phyloP scores from a whole-genome alignment of 2,329 filamentous ascomycete species.

The Gyromitra esculenta region DNA sequence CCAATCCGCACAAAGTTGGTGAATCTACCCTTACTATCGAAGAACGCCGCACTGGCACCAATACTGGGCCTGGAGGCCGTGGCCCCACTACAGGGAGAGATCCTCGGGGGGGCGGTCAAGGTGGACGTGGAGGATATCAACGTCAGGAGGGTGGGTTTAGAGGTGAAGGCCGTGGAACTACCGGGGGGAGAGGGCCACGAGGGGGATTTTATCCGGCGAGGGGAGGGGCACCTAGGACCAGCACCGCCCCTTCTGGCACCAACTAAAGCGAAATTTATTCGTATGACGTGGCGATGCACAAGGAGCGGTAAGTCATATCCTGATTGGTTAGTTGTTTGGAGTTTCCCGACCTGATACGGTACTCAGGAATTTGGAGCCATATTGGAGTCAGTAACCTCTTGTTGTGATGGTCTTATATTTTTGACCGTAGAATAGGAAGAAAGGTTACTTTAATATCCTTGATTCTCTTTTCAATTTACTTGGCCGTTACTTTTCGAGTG shows the following conservation, averaged over 20 bases:
- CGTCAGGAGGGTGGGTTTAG: slow-evolving; percentile 40
- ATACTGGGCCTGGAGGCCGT: slow-evolving; percentile 45
- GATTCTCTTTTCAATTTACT: slow-evolving; percentile 47
- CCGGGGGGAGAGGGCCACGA: slow-evolving; percentile 38
- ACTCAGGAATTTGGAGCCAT: slow-evolving; percentile 30
- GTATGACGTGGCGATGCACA: slow-evolving; percentile 20
- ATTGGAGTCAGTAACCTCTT: slow-evolving; percentile 24
- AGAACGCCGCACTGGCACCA: slow-evolving; percentile 68
- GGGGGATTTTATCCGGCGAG: slow-evolving; percentile 33
- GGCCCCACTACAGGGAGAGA: slow-evolving; percentile 50
- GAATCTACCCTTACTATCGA: slow-evolving; percentile 86
- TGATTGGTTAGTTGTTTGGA: not conserved
- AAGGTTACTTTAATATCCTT: slow-evolving; percentile 45
- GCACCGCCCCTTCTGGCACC: slow-evolving; percentile 34
- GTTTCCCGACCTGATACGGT: slow-evolving; percentile 13
- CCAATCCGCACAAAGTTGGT: slow-evolving; percentile 86
- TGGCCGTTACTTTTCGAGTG: slow-evolving; percentile 25
- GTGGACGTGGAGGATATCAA: slow-evolving; percentile 53
- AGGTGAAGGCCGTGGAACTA: slow-evolving; percentile 40
- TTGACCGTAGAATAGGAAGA: slow-evolving; percentile 37
- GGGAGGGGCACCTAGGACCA: slow-evolving; percentile 44
- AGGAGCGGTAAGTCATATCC: slow-evolving; percentile 19
- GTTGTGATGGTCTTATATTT: slow-evolving; percentile 28
- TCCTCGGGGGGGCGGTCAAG: slow-evolving; percentile 49
- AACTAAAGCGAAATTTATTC: slow-evolving; percentile 41